Conservation (phyloP, 2,329 filamentous ascomycete species). For the Dactylella cylindrospora region DNA sequence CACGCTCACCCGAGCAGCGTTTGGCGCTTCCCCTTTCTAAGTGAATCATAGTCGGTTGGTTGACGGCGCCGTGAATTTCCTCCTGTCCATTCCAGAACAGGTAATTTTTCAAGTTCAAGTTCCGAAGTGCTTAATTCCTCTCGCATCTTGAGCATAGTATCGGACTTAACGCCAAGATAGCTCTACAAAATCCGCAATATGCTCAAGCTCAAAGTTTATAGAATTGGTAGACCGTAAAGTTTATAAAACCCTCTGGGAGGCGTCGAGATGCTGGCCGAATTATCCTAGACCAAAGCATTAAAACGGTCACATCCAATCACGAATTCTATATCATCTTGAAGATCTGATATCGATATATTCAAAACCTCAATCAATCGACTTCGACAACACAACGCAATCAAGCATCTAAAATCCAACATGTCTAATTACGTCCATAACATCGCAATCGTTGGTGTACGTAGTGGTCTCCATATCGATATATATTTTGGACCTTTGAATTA, state of each 20-base stretch:
- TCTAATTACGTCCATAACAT: slow-evolving; percentile 33
- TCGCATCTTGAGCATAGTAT: not conserved
- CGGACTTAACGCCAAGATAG: slow-evolving; percentile 39
- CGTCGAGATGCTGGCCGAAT: too few species aligned
- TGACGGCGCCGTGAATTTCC: too few species aligned
- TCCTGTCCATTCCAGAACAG: slow-evolving; percentile 12
- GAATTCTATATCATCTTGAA: not conserved
- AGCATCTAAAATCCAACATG: slow-evolving; percentile 34
- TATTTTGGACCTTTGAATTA: not conserved
- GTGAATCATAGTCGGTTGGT: too few species aligned
- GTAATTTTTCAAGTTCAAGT: slow-evolving; percentile 16
- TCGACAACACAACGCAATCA: not conserved
- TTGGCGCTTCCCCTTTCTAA: too few species aligned
- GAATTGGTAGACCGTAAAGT: too few species aligned
- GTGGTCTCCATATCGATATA: not conserved
- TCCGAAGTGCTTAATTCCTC: slow-evolving; percentile 1
- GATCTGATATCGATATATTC: not conserved
- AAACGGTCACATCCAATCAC: too few species aligned
- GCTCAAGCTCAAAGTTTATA: slow-evolving; percentile 3
- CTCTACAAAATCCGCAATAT: slow-evolving; percentile 13
- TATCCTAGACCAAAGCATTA: too few species aligned
- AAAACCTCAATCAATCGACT: not conserved
- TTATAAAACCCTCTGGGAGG: too few species aligned
- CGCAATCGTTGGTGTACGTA: slow-evolving; percentile 35
- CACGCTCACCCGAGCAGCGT: too few species aligned